A percentile compares a stretch with the other conserved stretches of the same genome.
Evolutionary conservation across 768 basidiomycete species (phyloP).

Genomic region (Serendipita indica): DNA sequence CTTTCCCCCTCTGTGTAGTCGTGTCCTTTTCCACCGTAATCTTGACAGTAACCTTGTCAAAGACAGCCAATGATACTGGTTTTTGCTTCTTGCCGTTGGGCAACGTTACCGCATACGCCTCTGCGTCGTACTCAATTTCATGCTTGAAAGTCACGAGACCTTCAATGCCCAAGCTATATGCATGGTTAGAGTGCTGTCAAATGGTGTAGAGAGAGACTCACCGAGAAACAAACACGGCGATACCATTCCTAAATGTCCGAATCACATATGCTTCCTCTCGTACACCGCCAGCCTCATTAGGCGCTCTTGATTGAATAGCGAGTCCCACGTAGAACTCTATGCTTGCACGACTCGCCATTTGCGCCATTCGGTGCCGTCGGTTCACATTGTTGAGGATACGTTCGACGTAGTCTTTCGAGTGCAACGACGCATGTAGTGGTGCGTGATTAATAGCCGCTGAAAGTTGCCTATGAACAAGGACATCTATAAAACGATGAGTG

Average conservation of each 20-base stretch:
- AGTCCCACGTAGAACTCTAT: constrained; percentile 96
- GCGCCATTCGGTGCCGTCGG: constrained; percentile 84
- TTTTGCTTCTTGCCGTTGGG: constrained; percentile 28
- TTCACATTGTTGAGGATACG: constrained; percentile 76
- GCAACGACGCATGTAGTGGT: constrained; percentile 72
- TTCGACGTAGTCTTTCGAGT: constrained; percentile 81
- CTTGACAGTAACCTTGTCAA: constrained; percentile 84
- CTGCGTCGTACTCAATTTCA: constrained; percentile 78
- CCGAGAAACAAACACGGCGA: constrained; percentile 94
- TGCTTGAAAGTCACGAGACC: constrained; percentile 90
- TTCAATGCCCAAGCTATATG: constrained; percentile 71
- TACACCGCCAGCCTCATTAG: constrained; percentile 30
- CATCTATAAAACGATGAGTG: constrained; percentile 36
- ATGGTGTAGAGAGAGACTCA: constrained; percentile 28
- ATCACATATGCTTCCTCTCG: constrained; percentile 85
- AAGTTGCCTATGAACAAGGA: constrained; percentile 87
- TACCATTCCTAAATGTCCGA: constrained; percentile 81
- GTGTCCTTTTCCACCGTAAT: constrained; percentile 90
- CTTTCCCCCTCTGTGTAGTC: constrained; percentile 80
- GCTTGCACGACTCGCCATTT: constrained; percentile 92
- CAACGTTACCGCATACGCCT: constrained; percentile 71
- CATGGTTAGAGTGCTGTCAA: neutral
- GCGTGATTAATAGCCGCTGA: constrained; percentile 74
- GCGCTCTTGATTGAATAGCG: constrained; percentile 58
- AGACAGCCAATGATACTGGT: constrained; percentile 61